phyloP scores from a whole-genome alignment of 176 grass and related monocot genomes.

The Chloris gayana region DNA sequence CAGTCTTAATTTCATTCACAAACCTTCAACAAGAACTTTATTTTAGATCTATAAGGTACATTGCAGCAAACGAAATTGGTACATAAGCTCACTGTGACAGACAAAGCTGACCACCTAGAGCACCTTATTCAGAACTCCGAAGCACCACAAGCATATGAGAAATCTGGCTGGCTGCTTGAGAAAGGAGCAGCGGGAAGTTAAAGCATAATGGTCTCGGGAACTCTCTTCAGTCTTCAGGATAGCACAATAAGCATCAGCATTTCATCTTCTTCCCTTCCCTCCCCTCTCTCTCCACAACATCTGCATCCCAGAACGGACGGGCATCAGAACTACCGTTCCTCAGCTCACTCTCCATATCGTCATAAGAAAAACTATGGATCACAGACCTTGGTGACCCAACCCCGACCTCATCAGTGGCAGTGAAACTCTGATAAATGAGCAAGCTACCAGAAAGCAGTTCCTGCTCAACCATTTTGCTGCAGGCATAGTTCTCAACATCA shows the following conservation, averaged over 20 bases:
- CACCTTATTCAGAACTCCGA: slow-evolving; percentile 23
- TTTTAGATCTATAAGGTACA: not conserved
- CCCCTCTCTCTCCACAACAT: not conserved
- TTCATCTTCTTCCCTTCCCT: slow-evolving; percentile 24
- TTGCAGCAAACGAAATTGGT: not conserved
- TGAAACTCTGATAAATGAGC: slow-evolving; percentile 57
- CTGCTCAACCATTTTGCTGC: slow-evolving; percentile 49
- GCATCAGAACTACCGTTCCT: not conserved
- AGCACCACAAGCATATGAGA: not conserved
- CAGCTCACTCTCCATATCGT: not conserved
- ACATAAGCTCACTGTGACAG: slow-evolving; percentile 31
- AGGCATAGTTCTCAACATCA: slow-evolving; percentile 36
- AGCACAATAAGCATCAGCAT: not conserved
- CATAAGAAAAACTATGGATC: slow-evolving; percentile 18
- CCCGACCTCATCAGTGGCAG: not conserved
- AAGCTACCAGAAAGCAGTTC: slow-evolving; percentile 40
- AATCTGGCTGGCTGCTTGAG: slow-evolving; percentile 47
- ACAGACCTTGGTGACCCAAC: slow-evolving; percentile 29
- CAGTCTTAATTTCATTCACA: not conserved
- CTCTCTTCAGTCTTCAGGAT: not conserved
- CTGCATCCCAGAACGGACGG: slow-evolving; percentile 12
- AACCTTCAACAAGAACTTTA: not conserved
- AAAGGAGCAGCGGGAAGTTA: not conserved
- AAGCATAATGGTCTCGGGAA: not conserved
- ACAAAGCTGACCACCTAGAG: slow-evolving; percentile 45